Evolutionary conservation across 139 green algal species (phyloP), one percentile per base, ranked within the genome.

Genomic region (Axilococcus clingmanii): DNA sequence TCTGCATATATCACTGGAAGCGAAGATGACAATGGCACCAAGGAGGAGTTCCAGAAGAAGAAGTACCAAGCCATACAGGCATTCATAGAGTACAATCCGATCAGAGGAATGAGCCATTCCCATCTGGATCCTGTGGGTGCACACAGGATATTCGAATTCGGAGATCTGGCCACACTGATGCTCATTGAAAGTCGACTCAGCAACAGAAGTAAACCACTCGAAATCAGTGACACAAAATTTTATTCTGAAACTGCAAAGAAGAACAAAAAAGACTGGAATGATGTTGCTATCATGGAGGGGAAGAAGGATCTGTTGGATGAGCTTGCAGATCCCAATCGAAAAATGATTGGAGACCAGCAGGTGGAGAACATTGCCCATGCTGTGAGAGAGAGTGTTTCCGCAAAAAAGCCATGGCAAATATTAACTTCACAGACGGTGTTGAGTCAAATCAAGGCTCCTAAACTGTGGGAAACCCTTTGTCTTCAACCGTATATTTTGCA

Each of bases 151-250:
- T n/a, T 65, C 8, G 30, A 59, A 19, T 65, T 58, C 47, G 57
- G 57, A 4, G 36, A 65, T 33, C 35, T 65, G 11, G 14, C n/a
- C 1, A 65, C 33, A 16, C 45, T 65, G 44, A 49, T 64, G 32
- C 35, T 25, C 12, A 12, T 65, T 19, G 57, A 65, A 19, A 58
- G 47, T 33, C 47, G 57, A 22, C 9, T 58, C 5, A 30, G 27
- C 4, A 12, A 36, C n/a, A 41, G 47, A 25, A 19, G n/a, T 16
- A 32, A n/a, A 3, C 57, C 35, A 0, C 9, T 65, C 4, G 47
- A 65, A 11, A 4, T 57, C 3, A 2, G 27, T 2, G 14, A 27
- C 6, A 65, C 57, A 1, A 25, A 42, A 7, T 58, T 65, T 33
- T 65, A 65, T 42, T 52, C 42, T n/a, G n/a, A 37, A 30, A 58